Evolutionary conservation across 495 filamentous ascomycete genomes (phyloP), one percentile per base, ranked within the genome.

Genomic region (Tuber magnatum): DNA sequence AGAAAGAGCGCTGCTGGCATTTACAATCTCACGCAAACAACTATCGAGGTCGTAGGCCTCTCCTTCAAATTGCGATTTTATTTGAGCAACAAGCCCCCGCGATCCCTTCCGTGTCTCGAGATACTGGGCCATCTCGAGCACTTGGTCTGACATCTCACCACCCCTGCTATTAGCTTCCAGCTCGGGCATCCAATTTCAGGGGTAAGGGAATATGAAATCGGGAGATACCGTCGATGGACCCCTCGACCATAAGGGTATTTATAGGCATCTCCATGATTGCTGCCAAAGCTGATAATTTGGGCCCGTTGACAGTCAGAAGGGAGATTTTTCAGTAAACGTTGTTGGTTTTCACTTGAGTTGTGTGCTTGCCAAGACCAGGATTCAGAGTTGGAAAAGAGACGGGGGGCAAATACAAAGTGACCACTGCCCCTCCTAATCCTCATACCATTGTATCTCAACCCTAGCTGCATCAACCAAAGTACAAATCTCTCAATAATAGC

Each of bases 11-110:
- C 86, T 80, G 51, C 91, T 92, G 65, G 90, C 90, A 72, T 90
- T 88, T 70, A 97, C 92, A 72, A 97, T 88, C 86, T 92, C 92
- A 87, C 94, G 93, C 46, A 99, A 87, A 65, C 56, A 65, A 18
- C 28, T 14, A 65, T 65, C 56, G 56, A 65, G 56, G 35, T 65
- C 56, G 6, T 65, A 65, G 56, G 56, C 56, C 56, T 94, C 84
- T 97, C 93, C 81, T 90, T 89, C 85, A 40, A 82, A 51, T 69
- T 82, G 80, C 12, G 75, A 3, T 32, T 65, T 65, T 12, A 65
- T 65, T 20, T 65, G 56, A 65, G 56, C 56, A 6, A 73, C 73
- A 18, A 81, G 72, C 24, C 56, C 77, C 56, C 77, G 71, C 10
- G 74, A 41, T 22, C 79, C 76, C 46, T 77, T 81, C 39, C 72